Percentiles rank a stretch among this genome's conserved stretches.
These are phyloP conservation scores for Pseudocercospora musae DNA, from an alignment of 2,329 filamentous ascomycete genomes.

Conservation along the genomic window DNA sequence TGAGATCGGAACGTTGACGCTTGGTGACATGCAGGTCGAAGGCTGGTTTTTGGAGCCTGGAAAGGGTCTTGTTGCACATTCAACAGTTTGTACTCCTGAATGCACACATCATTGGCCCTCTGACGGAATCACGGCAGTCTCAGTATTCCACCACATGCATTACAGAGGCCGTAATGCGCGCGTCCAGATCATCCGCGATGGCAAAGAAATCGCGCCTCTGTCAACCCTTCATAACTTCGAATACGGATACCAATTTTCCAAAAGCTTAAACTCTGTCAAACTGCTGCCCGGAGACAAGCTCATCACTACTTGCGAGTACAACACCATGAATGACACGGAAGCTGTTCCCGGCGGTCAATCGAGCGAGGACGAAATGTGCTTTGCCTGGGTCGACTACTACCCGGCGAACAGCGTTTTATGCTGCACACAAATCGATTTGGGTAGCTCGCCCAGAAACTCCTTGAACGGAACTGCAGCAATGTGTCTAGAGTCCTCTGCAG, in stretches of 20 bases:
- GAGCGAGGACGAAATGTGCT: conserved; percentile 22
- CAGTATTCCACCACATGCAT: conserved; percentile 24
- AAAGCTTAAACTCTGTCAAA: conserved; percentile 15
- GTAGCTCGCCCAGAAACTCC: neutral
- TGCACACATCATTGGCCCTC: conserved; percentile 18
- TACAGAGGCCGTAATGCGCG: conserved; percentile 16
- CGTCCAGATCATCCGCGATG: conserved; percentile 21
- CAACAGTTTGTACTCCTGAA: conserved; percentile 22
- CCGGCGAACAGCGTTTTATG: conserved; percentile 16
- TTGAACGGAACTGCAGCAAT: conserved; percentile 15
- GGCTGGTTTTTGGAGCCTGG: conserved; percentile 22
- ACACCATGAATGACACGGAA: conserved; percentile 19
- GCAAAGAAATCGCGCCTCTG: conserved; percentile 17
- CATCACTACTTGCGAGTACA: conserved; percentile 23
- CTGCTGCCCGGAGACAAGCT: conserved; percentile 21
- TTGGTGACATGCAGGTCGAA: conserved; percentile 16
- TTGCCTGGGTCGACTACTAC: conserved; percentile 24
- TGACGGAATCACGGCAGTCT: conserved; percentile 20
- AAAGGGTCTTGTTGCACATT: conserved; percentile 12
- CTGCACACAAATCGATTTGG: conserved; percentile 19
- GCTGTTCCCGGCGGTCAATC: conserved; percentile 20
- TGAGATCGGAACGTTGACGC: conserved; percentile 19
- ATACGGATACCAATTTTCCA: conserved; percentile 23
- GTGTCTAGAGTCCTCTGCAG: conserved; percentile 12
- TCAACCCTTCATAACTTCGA: conserved; percentile 19